Evolutionary conservation across 805 yeast genomes (phyloP).

Genomic region (Zygotorulaspora sp.): DNA sequence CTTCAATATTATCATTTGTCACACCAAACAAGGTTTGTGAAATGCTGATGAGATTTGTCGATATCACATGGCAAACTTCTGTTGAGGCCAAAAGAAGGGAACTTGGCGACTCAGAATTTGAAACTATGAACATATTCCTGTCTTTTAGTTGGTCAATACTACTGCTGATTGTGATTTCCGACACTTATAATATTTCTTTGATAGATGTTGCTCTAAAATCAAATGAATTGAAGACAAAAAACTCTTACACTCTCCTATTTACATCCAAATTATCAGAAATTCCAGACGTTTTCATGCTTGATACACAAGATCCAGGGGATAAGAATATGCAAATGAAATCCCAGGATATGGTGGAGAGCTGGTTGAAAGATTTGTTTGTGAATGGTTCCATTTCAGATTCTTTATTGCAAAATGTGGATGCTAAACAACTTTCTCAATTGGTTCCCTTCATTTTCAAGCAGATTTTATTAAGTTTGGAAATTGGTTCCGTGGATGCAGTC

Average conservation of each 20-base stretch:
- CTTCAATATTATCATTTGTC: conserved; percentile 41
- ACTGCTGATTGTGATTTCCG: conserved; percentile 40
- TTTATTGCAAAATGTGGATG: conserved; percentile 58
- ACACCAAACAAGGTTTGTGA: conserved; percentile 42
- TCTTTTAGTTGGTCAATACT: conserved; percentile 61
- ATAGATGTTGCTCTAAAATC: conserved; percentile 26
- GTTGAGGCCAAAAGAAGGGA: conserved; percentile 14
- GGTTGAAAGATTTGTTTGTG: conserved; percentile 80
- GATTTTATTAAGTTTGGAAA: conserved; percentile 55
- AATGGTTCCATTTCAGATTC: conserved; percentile 85
- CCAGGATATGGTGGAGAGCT: conserved; percentile 47
- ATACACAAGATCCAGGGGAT: conserved; percentile 25
- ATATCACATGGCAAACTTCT: conserved; percentile 36
- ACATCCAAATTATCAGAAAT: conserved; percentile 25
- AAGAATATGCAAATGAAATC: conserved; percentile 26
- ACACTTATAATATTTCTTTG: conserved; percentile 37
- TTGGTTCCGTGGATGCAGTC: conserved; percentile 48
- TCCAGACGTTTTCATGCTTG: conserved; percentile 25
- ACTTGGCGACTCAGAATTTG: conserved; percentile 41
- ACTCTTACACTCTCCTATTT: conserved; percentile 34
- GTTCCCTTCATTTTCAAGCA: conserved; percentile 74
- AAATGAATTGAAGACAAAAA: conserved; percentile 14
- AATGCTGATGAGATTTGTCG: conserved; percentile 50
- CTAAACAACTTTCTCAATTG: conserved; percentile 61
- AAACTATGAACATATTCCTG: conserved; percentile 62